Conservation (phyloP, 2,329 filamentous ascomycete genomes). For the Colletotrichum ledebouriae region DNA sequence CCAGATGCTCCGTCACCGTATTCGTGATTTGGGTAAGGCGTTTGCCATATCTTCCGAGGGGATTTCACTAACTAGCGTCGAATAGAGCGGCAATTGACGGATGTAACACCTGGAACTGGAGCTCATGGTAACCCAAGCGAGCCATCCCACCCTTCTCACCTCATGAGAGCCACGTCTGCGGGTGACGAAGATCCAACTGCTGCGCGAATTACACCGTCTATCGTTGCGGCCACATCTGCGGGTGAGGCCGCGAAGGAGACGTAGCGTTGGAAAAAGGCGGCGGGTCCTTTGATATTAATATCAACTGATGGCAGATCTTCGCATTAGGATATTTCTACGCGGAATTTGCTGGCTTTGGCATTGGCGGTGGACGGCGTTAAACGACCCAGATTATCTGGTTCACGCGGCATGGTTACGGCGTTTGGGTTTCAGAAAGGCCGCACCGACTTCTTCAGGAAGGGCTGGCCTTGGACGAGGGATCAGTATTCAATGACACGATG, state of each 20-base stretch:
- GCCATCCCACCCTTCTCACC: slow-evolving; percentile 62
- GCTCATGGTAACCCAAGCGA: slow-evolving; percentile 57
- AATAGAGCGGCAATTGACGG: slow-evolving; percentile 66
- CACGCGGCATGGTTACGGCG: slow-evolving; percentile 14
- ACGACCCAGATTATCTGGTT: background rate
- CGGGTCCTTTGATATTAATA: background rate
- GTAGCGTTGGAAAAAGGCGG: background rate
- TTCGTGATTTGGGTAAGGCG: slow-evolving; percentile 77
- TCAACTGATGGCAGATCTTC: background rate
- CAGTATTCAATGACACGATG: too few species aligned
- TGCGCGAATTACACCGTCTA: slow-evolving; percentile 26
- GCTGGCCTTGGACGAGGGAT: too few species aligned
- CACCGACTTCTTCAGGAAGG: too few species aligned
- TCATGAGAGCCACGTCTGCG: slow-evolving; percentile 61
- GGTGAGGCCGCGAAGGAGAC: slow-evolving; percentile 21
- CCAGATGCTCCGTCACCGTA: slow-evolving; percentile 83
- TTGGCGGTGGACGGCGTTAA: slow-evolving; percentile 20
- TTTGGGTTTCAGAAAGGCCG: slow-evolving; percentile 6
- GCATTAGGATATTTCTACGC: background rate
- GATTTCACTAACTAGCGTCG: slow-evolving; percentile 40
- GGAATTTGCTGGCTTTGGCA: slow-evolving; percentile 4
- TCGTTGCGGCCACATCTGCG: background rate
- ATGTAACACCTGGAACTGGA: slow-evolving; percentile 51
- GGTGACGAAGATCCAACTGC: slow-evolving; percentile 53
- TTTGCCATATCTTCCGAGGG: background rate